Base-by-base conservation (phyloP, 202 grass and related monocot species). In the Cymbopogon flexuosus region DNA sequence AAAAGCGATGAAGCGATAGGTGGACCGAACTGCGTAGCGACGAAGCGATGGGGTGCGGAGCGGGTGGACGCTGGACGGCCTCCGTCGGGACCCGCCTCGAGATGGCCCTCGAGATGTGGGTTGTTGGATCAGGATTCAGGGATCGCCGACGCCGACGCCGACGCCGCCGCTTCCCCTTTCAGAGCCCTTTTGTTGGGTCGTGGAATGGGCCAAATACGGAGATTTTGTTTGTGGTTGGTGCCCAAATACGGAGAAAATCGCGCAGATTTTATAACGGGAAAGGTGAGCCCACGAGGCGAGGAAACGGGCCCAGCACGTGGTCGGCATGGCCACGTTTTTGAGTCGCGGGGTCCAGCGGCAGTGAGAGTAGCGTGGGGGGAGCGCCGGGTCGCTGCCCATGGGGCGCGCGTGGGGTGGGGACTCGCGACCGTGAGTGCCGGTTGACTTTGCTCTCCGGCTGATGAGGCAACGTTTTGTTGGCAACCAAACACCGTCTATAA, bases 1-100 rank as follows among this genome's bases (percentile, higher is more conserved):
- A 57, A 57, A 56, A 0, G n/a, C n/a, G 15, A n/a, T 46, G 62
- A 13, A 18, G 15, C 1, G 62, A 39, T 65, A 65, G 76, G 46
- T 27, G 64, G 47, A 57, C 33, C 62, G 76, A 79, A 79, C 76
- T 79, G 70, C 46, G 70, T 73, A 23, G 33, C 72, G 33, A 36
- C 47, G 18, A 14, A 31, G 47, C 5, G 21, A 23, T 14, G 41
- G 16, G 46, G 12, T 42, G 22, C 2, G 40, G 75, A 59, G 34
- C 40, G 49, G 78, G 78, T 65, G 43, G 29, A 45, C 34, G 71
- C 22, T 10, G 57, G 21, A 24, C 45, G 66, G 11, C 37, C 18
- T 6, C 4, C n/a, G n/a, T n/a, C n/a, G 21, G n/a, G 52, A 2
- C 51, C 51, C 6, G 39, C n/a, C 40, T 12, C 40, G 36, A 39